Conservation (phyloP, 2,329 filamentous ascomycete species). For the Penicillium concentricum region DNA sequence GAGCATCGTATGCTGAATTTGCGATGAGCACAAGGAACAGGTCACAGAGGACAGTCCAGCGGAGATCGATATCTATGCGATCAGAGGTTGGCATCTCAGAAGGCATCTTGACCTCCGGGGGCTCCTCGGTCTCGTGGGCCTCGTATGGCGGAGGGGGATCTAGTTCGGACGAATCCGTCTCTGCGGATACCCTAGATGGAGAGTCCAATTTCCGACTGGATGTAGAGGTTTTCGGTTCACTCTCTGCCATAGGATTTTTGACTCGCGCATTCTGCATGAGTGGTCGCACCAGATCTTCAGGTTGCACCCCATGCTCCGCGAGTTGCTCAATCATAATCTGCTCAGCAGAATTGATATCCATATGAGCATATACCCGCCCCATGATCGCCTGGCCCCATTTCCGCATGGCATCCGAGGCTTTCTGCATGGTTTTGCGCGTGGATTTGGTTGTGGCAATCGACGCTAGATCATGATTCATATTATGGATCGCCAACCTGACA, state of each 20-base stretch:
- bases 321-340: constrained; percentile 99
- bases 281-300: constrained; percentile 76
- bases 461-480: constrained; percentile 70
- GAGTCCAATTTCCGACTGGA: constrained; percentile 29
- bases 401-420: constrained; percentile 73
- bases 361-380: constrained; percentile 88
- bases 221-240: constrained; percentile 38
- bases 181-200: constrained; percentile 33
- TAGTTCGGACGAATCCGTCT: constrained; percentile 48
- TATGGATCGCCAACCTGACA: constrained; percentile 74
- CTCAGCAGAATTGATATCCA: constrained; percentile 86
- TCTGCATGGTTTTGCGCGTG: constrained; percentile 68
- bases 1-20: constrained; percentile 89
- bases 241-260: constrained; percentile 80
- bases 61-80: constrained; percentile 90
- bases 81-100: constrained; percentile 77
- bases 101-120: constrained; percentile 77
- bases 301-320: constrained; percentile 83
- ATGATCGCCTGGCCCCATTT: constrained; percentile 99
- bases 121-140: constrained; percentile 64
- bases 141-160: constrained; percentile 55
- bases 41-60: constrained; percentile 96
- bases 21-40: constrained; percentile 93
- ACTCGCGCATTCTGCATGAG: constrained; percentile 91
- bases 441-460: constrained; percentile 58